A percentile compares a stretch with the other conserved stretches of the same genome.
Conservation (phyloP, 805 yeast species). For the Saturnispora galanensis region DNA sequence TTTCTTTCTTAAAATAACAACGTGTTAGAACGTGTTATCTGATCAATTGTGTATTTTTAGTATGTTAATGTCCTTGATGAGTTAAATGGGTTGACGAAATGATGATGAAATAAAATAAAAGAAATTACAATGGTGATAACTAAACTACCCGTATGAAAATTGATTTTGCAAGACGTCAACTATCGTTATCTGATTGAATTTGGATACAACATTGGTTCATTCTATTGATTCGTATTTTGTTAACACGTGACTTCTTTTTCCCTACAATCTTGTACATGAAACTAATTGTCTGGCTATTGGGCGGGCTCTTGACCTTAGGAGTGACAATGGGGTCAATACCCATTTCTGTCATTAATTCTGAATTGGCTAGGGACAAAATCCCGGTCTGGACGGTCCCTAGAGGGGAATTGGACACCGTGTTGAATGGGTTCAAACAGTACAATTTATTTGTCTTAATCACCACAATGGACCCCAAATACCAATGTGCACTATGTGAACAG, state of each 20-base stretch:
- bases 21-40: not conserved
- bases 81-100: not conserved
- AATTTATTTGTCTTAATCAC: slow-evolving; percentile 45
- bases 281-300: no score
- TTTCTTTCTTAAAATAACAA: slow-evolving; percentile 8
- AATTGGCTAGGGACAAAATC: not conserved
- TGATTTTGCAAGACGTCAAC: no score
- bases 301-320: no score
- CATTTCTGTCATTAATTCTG: not conserved
- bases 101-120: no score
- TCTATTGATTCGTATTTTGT: no score
- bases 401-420: slow-evolving; percentile 30
- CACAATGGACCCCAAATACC: slow-evolving; percentile 32
- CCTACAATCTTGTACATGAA: no score
- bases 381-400: slow-evolving; percentile 25
- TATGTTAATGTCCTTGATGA: not conserved
- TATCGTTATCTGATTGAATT: no score
- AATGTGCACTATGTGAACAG: slow-evolving; percentile 39
- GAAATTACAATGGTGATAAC: no score
- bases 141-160: no score
- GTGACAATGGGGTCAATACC: slow-evolving; percentile 1
- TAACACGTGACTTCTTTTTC: no score
- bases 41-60: not conserved
- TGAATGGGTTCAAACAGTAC: slow-evolving; percentile 43
- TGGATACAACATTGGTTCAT: no score